Conservation (phyloP, 768 basidiomycete species). For the Collybia sp. region DNA sequence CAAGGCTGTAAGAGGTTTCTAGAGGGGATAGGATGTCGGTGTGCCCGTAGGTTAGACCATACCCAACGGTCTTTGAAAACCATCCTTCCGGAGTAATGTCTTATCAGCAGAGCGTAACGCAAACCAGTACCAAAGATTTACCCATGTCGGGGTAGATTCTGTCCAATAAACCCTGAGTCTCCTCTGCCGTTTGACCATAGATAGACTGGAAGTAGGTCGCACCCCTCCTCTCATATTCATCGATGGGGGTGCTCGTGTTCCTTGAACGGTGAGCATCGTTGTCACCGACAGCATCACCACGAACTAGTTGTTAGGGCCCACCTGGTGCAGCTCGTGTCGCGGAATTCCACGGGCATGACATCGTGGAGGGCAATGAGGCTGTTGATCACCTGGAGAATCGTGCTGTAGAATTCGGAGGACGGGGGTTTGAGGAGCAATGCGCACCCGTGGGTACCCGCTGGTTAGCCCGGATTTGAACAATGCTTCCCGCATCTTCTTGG, state of each 20-base stretch:
- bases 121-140: constrained; percentile 15
- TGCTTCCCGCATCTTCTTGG: constrained; percentile 55
- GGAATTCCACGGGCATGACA: constrained; percentile 46
- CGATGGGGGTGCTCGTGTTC: constrained; percentile 33
- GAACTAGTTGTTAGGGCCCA: background rate
- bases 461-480: constrained; percentile 58
- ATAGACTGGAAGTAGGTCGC: constrained; percentile 37
- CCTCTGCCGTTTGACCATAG: constrained; percentile 52
- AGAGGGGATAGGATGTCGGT: constrained; percentile 39
- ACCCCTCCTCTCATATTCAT: constrained; percentile 39
- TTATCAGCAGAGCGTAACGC: background rate
- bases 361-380: constrained; percentile 45
- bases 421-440: constrained; percentile 4
- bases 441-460: constrained; percentile 54
- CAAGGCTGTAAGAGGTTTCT: constrained; percentile 57
- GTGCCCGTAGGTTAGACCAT: constrained; percentile 52
- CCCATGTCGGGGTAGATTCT: constrained; percentile 62
- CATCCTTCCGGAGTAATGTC: constrained; percentile 32
- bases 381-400: constrained; percentile 46
- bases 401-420: background rate
- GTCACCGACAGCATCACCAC: background rate
- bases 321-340: constrained; percentile 44
- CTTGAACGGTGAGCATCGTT: constrained; percentile 19
- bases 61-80: constrained; percentile 49
- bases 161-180: constrained; percentile 42